These are phyloP conservation scores for Pseudogymnoascus sp. DNA, from an alignment of 2,329 filamentous ascomycete genomes.

Conservation along the genomic window DNA sequence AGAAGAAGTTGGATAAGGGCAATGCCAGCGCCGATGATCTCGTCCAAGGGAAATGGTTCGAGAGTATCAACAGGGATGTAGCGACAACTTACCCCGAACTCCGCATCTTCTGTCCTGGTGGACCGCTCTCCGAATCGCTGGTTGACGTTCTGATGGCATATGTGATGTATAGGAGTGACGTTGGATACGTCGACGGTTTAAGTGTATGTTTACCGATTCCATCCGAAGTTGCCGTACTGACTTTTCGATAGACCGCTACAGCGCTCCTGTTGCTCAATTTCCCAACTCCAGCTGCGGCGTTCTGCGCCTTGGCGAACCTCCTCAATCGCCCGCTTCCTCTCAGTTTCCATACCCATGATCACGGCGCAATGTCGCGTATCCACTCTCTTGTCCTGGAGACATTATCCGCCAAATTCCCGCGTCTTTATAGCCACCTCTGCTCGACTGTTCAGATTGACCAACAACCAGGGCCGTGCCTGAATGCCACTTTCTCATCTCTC, in stretches of 20 bases:
- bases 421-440: conserved; percentile 55
- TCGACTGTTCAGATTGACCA: conserved; percentile 26
- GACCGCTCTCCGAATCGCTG: conserved; percentile 59
- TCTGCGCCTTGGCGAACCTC: conserved; percentile 67
- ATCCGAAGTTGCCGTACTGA: conserved; percentile 21
- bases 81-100: conserved; percentile 63
- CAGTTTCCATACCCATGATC: conserved; percentile 66
- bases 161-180: conserved; percentile 73
- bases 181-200: conserved; percentile 68
- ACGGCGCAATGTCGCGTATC: conserved; percentile 59
- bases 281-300: conserved; percentile 53
- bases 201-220: conserved; percentile 45
- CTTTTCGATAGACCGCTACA: conserved; percentile 52
- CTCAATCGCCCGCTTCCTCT: conserved; percentile 69
- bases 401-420: conserved; percentile 55
- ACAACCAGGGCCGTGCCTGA: conserved; percentile 47
- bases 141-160: conserved; percentile 72
- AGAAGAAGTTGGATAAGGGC: conserved; percentile 33
- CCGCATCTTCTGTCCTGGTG: conserved; percentile 52
- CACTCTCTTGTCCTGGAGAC: conserved; percentile 64
- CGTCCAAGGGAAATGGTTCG: conserved; percentile 53
- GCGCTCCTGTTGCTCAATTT: conserved; percentile 68
- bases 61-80: conserved; percentile 57
- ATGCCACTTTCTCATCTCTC: conserved; percentile 54
- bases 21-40: conserved; percentile 41